phyloP scores from a whole-genome alignment of 192 early-diverging fungal species.

The Coemansia sp. region DNA sequence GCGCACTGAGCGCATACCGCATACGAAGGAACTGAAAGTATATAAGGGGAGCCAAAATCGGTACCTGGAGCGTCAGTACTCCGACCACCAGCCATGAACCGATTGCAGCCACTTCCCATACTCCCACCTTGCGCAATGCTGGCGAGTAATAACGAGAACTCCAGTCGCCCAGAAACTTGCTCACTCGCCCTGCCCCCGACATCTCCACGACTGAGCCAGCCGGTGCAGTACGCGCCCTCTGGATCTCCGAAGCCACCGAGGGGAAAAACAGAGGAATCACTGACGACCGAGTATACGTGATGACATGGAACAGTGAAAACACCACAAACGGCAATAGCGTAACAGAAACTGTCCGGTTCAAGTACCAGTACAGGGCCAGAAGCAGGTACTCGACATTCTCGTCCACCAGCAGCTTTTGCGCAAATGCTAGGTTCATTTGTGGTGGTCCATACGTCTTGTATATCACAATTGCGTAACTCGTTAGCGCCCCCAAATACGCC shows the following conservation, averaged over 20 bases:
- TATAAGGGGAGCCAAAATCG: slow-evolving; percentile 27
- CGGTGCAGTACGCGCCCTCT: slow-evolving; percentile 29
- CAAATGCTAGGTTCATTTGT: slow-evolving; percentile 40
- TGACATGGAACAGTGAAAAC: slow-evolving; percentile 50
- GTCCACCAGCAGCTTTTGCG: slow-evolving; percentile 36
- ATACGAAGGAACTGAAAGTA: slow-evolving; percentile 46
- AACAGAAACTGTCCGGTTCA: slow-evolving; percentile 20
- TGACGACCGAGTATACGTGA: slow-evolving; percentile 33
- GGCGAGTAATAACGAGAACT: slow-evolving; percentile 37
- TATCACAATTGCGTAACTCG: slow-evolving; percentile 47
- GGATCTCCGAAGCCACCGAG: slow-evolving; percentile 23
- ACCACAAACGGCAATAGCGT: slow-evolving; percentile 47
- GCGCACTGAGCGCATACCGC: slow-evolving; percentile 44
- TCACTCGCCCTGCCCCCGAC: slow-evolving; percentile 14
- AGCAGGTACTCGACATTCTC: slow-evolving; percentile 51
- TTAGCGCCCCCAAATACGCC: slow-evolving; percentile 39
- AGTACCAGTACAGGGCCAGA: slow-evolving; percentile 39
- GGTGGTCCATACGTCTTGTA: slow-evolving; percentile 52
- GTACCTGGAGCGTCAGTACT: slow-evolving; percentile 44
- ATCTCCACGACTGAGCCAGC: neutral
- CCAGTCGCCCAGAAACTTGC: slow-evolving; percentile 39
- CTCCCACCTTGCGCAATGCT: slow-evolving; percentile 40
- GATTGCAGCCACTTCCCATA: slow-evolving; percentile 46
- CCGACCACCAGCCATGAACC: slow-evolving; percentile 35
- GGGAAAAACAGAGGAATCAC: slow-evolving; percentile 37